Evolutionary conservation across 2,329 filamentous ascomycete genomes (phyloP), one percentile per base, ranked within the genome.

Genomic region (Botrytis pseudocinerea): DNA sequence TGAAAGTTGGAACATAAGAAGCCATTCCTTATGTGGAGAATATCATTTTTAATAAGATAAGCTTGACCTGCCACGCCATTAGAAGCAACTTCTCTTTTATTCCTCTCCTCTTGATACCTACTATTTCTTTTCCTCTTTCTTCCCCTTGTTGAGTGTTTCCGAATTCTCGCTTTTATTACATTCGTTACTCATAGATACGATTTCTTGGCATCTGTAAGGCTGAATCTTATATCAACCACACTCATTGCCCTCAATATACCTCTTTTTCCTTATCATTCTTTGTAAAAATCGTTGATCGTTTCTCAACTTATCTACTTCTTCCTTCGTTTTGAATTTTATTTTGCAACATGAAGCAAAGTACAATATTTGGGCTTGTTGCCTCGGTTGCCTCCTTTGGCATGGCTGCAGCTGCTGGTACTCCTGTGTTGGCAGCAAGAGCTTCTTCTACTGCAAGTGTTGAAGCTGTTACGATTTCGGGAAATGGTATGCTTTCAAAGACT

Each of bases 391-490:
- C 71, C 9, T n/a, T 64, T 60, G 35, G 73, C 14, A 66, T 42
- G 32, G 72, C 73, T 74, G 62, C 73, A 44, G 75, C 74, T 25
- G n/a, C 48, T 44, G 77, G 76, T 14, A 75, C 75, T 38, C 75
- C 77, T 38, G 75, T 76, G 10, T 32, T 78, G 51, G 74, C 57
- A 44, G 69, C 74, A 14, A 69, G 77, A 75, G 76, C 76, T n/a
- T 73, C 77, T 6, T 68, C 75, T 8, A 78, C 77, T 28, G 28
- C 70, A 35, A 60, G 40, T 32, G 32, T 77, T 48, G 75, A 74
- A 6, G 75, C 77, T n/a, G 70, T 78, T 69, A 78, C 76, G 10
- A 73, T 79, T n/a, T 76, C 75, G 2, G 78, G 78, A 62, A 79
- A 79, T 76, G 79, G 78, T 78, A 66, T 42, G 73, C 64, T 40